phyloP scores from a whole-genome alignment of 1,284 basidiomycete species.

The Ganoderma sp. region DNA sequence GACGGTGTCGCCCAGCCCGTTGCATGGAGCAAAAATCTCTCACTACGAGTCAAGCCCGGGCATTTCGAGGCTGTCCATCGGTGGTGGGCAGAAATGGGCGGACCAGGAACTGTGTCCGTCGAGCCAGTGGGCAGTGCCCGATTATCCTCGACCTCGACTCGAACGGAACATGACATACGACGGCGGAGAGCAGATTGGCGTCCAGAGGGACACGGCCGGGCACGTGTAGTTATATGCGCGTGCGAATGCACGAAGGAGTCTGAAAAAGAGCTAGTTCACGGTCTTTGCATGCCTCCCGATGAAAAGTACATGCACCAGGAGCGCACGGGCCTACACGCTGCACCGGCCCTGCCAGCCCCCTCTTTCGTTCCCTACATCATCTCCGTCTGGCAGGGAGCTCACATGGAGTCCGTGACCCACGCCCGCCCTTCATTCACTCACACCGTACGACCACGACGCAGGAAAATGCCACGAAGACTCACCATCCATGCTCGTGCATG shows the following conservation, averaged over 20 bases:
- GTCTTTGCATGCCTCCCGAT: neutral
- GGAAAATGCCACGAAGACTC: conserved; percentile 18
- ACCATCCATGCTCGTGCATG: conserved; percentile 49
- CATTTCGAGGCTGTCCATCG: neutral
- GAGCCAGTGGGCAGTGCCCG: neutral
- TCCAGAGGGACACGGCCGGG: neutral
- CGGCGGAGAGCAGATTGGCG: neutral
- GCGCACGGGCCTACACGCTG: neutral
- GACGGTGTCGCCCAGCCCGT: neutral
- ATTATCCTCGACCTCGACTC: neutral
- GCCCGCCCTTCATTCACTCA: neutral
- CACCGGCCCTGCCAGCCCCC: neutral
- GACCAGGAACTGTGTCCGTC: neutral
- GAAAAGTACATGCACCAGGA: neutral
- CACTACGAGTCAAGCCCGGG: neutral
- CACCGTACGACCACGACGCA: neutral
- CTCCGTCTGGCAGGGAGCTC: neutral
- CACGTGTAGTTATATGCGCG: neutral
- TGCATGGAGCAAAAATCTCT: neutral
- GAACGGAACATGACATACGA: neutral
- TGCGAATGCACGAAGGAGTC: neutral
- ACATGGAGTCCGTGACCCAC: neutral
- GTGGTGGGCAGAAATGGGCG: neutral
- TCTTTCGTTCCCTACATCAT: neutral
- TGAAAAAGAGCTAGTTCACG: neutral